Evolutionary conservation across 2,329 filamentous ascomycete species (phyloP), one percentile per base, ranked within the genome.

Genomic region (Geosmithia putterillii): DNA sequence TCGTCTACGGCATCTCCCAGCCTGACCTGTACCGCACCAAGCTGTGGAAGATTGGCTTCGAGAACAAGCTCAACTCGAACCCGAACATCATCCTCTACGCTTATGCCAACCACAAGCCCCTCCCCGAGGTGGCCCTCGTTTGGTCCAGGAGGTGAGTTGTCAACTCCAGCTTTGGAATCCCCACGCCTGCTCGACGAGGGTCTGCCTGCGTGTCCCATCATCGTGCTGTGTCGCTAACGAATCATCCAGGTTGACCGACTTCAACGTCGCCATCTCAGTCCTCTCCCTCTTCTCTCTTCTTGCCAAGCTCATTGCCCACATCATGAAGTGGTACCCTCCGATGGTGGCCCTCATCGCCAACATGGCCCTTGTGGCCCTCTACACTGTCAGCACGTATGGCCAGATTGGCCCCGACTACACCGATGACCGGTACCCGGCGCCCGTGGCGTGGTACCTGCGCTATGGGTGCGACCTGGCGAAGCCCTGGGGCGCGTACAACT

Each of bases 241-340:
- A 18, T 40, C 7, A 45, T 41, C 12, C 40, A 89, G 84, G 44
- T 67, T 86, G 48, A 87, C 84, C 40, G 70, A 81, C 51, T 86
- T 76, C 64, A 87, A 89, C 55, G 76, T 88, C 51, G 81, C 81
- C 55, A 81, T 88, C 51, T 82, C 83, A 34, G 74, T 90, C 50
- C 67, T 87, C 43, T 80, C 78, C 45, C 81, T 85, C 58, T 90
- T 90, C 66, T 70, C 87, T 57, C 73, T 86, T 48, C 71, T 89
- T 38, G 67, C 72, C 58, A 88, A 87, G 66, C 69, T 75, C 49
- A 75, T 83, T 47, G 70, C 75, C 54, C 80, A 75, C 62, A 76
- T 86, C 54, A 77, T 88, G 71, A 77, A 81, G 57, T 64, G 81
- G 53, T 86, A 79, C 70, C 77, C 71, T 50, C 85, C 85, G 6